Evolutionary conservation across 495 filamentous ascomycete genomes (phyloP).

Genomic region (Pyrenula massariospora): DNA sequence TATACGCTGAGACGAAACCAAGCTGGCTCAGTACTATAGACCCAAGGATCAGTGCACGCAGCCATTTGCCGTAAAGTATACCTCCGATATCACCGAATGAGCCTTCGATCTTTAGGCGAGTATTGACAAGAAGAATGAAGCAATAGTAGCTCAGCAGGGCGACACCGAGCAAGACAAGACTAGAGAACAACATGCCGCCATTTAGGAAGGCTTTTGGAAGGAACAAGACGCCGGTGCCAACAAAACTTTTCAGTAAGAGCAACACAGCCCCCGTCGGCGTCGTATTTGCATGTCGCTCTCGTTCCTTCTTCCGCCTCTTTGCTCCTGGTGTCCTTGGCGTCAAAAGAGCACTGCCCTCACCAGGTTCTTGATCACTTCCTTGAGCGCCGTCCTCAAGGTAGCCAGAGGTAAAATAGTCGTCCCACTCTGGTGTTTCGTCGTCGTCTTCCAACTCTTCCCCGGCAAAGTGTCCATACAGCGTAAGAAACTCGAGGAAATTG

Average conservation of each 20-base stretch:
- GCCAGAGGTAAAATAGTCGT: constrained; percentile 74
- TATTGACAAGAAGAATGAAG: constrained; percentile 84
- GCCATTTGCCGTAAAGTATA: constrained; percentile 77
- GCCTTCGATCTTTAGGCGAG: constrained; percentile 68
- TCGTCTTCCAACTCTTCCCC: constrained; percentile 94
- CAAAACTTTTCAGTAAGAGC: constrained; percentile 88
- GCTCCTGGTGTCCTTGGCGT: constrained; percentile 50
- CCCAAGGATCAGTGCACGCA: constrained; percentile 73
- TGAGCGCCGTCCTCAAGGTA: constrained; percentile 30
- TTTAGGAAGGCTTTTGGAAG: constrained; percentile 87
- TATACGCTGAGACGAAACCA: constrained; percentile 94
- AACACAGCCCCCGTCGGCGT: constrained; percentile 63
- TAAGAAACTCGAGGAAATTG: constrained; percentile 91
- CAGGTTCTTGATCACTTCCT: constrained; percentile 48
- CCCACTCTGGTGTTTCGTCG: constrained; percentile 64
- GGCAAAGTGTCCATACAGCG: constrained; percentile 91
- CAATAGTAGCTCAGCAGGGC: constrained; percentile 86
- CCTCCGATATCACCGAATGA: constrained; percentile 97
- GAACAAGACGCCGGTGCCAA: constrained; percentile 96
- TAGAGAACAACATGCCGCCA: constrained; percentile 95
- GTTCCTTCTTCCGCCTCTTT: constrained; percentile 58
- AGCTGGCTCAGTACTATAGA: constrained; percentile 92
- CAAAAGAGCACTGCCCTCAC: constrained; percentile 73
- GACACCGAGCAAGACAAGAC: constrained; percentile 72
- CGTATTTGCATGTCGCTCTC: constrained; percentile 58